Percentiles rank a stretch among this genome's conserved stretches.
Conservation (phyloP, 768 basidiomycete species). For the Boletus sp. region DNA sequence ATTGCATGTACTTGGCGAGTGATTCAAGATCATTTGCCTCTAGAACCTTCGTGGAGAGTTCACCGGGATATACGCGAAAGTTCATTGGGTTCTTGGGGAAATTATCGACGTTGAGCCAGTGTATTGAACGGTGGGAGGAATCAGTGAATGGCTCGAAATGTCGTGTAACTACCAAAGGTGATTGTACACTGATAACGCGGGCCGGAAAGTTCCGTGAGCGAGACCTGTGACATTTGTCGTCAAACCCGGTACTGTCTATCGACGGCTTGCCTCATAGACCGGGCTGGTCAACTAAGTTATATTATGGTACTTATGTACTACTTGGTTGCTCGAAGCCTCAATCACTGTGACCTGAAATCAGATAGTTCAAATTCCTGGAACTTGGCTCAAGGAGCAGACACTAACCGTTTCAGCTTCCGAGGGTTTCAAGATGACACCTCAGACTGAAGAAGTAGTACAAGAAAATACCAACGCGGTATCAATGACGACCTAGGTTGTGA, state of each 20-base stretch:
- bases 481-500: neutral
- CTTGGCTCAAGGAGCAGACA: neutral
- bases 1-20: conserved; percentile 67
- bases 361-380: neutral
- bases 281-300: too few species aligned
- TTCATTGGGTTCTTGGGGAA: conserved; percentile 9
- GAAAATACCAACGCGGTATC: neutral
- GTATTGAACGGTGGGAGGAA: neutral
- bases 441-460: neutral
- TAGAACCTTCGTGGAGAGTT: conserved; percentile 21
- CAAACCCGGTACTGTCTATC: neutral
- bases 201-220: conserved; percentile 2
- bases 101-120: neutral
- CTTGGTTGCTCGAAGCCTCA: neutral
- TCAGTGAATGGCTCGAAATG: neutral
- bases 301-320: too few species aligned
- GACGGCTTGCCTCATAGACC: too few species aligned
- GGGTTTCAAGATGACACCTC: neutral
- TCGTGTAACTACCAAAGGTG: neutral
- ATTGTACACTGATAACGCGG: neutral
- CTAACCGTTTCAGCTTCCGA: neutral
- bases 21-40: conserved; percentile 38
- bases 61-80: neutral
- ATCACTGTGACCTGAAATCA: neutral
- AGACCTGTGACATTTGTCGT: neutral